Base-by-base conservation (phyloP, 2,329 filamentous ascomycete species). In the Cordyceps pruinosa region DNA sequence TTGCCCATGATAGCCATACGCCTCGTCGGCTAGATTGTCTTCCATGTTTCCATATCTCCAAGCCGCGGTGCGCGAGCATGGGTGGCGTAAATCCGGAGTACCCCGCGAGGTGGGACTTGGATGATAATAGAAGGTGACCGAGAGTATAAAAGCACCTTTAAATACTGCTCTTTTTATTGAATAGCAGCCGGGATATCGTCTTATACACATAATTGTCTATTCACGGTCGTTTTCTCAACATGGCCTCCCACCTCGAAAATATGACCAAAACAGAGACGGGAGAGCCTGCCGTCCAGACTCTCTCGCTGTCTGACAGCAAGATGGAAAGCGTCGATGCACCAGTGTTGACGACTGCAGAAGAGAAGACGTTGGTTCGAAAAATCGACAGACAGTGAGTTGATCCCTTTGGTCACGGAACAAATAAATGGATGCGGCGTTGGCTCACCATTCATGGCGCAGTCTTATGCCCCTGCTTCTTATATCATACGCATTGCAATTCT, bases 361-460 rank as follows among this genome's bases (percentile, higher is more conserved):
- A 63, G 21, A 61, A 60, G 42, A 56, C 60, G n/a, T 17, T 63
- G 32, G 51, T 63, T 26, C 58, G 58, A 17, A 63, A 62, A 30
- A 63, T 63, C 42, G 61, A 63, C 42, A 45, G 42, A 56, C 19
- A 19, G 26, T 37, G 10, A 42, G 5, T 41, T 10, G 17, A 1
- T 21, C 7, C 8, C 10, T 4, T 41, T 41, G 17, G n/a, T n/a
- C 37, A 21, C 10, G 2, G n/a, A 41, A n/a, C 37, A 17, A 41
- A 41, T n/a, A n/a, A n/a, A n/a, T n/a, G 37, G 7, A 41, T 21
- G n/a, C 6, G 12, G 21, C n/a, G n/a, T 32, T 56, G 17, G 4
- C 35, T 56, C 13, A 56, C 42, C 8, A 15, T 37, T 7, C 3
- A 23, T 15, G 21, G 26, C 21, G 2, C 26, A 56, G 53, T 41